Evolutionary conservation across 305 asterid species (phyloP).

Genomic region (Fraxinus dipetala): DNA sequence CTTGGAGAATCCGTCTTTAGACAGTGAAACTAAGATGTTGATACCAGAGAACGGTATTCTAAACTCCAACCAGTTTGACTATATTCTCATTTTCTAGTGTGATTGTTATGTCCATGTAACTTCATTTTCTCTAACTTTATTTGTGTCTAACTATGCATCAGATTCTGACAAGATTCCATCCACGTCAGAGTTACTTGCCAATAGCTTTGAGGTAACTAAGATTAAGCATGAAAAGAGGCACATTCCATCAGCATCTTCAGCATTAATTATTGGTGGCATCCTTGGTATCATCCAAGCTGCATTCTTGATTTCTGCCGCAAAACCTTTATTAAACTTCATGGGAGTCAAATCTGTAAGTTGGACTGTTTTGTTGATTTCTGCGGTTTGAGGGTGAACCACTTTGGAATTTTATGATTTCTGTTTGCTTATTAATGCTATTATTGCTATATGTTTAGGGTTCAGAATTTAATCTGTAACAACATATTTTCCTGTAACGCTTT

Average conservation of each 20-base stretch:
- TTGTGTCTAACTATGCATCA: slow-evolving; percentile 14
- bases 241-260: slow-evolving; percentile 70
- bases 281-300: slow-evolving; percentile 69
- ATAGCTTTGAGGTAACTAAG: slow-evolving; percentile 29
- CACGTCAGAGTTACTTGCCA: slow-evolving; percentile 12
- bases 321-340: slow-evolving; percentile 68
- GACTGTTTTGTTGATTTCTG: background rate
- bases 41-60: slow-evolving; percentile 42
- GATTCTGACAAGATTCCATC: slow-evolving; percentile 31
- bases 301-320: slow-evolving; percentile 57
- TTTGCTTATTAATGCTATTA: background rate
- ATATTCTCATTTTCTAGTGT: background rate
- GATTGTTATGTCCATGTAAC: background rate
- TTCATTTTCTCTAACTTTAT: background rate
- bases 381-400: background rate
- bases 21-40: slow-evolving; percentile 43
- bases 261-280: slow-evolving; percentile 54
- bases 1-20: slow-evolving; percentile 27
- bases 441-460: background rate
- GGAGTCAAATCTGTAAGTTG: slow-evolving; percentile 63
- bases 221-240: slow-evolving; percentile 35
- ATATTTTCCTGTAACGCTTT: background rate
- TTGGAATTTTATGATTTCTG: background rate
- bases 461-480: background rate
- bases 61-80: background rate